Evolutionary conservation across 2,329 filamentous ascomycete species (phyloP).

Genomic region (Pseudonectria foliicola): DNA sequence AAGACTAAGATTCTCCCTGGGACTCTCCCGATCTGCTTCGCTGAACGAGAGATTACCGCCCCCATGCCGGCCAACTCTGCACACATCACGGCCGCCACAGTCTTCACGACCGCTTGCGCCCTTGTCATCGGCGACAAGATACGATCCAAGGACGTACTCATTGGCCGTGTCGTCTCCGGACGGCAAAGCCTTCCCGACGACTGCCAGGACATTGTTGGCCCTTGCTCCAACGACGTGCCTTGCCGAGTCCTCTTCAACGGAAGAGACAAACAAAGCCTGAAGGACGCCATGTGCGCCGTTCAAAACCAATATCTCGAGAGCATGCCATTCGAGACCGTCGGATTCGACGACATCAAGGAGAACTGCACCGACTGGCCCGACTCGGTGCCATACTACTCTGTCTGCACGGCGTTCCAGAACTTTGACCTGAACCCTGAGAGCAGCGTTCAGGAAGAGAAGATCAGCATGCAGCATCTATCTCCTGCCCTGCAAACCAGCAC

Average conservation of each 20-base stretch:
- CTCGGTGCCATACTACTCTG: neutral
- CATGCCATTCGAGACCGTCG: slow-evolving; percentile 4
- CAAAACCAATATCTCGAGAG: slow-evolving; percentile 6
- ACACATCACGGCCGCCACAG: slow-evolving; percentile 6
- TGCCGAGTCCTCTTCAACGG: slow-evolving; percentile 1
- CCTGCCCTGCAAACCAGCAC: neutral
- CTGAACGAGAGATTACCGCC: neutral
- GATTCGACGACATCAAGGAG: slow-evolving; percentile 7
- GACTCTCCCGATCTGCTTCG: too few species aligned
- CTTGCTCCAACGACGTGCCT: slow-evolving; percentile 7
- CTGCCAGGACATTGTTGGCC: slow-evolving; percentile 6
- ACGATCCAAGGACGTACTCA: slow-evolving; percentile 3
- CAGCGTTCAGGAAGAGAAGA: neutral
- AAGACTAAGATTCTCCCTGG: neutral
- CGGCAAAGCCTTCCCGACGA: slow-evolving; percentile 3
- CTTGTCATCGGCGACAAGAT: slow-evolving; percentile 1
- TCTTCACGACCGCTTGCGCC: slow-evolving; percentile 9
- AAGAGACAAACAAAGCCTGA: too few species aligned
- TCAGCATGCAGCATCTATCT: neutral
- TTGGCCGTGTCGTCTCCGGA: slow-evolving; percentile 8
- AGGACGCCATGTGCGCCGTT: slow-evolving; percentile 1
- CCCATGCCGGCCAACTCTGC: neutral
- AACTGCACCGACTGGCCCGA: slow-evolving; percentile 7
- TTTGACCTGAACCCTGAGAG: slow-evolving; percentile 1
- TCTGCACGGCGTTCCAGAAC: slow-evolving; percentile 2